Conservation (phyloP, 768 basidiomycete genomes). For the Strobilomyces echinocephalus region DNA sequence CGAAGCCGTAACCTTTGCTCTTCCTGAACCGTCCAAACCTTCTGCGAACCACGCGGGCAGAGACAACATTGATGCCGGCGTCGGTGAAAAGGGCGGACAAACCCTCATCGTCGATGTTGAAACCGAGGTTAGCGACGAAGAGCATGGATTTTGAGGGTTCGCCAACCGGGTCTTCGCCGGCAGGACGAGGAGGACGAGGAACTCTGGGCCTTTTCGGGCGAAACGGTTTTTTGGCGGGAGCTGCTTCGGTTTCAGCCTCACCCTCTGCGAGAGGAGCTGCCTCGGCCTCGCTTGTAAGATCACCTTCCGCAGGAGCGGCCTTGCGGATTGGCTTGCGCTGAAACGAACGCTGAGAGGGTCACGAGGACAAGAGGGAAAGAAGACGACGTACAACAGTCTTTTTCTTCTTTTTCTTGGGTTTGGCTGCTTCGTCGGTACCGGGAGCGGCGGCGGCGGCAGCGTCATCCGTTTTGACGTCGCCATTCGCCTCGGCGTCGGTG, state of each 20-base stretch:
- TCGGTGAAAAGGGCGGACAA: conserved; percentile 82
- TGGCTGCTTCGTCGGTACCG: conserved; percentile 52
- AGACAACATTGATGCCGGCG: conserved; percentile 74
- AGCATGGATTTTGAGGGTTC: conserved; percentile 87
- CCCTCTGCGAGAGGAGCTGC: conserved; percentile 35
- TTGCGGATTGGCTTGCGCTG: conserved; percentile 54
- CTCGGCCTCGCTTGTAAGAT: conserved; percentile 25
- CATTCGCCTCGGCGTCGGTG: conserved; percentile 85
- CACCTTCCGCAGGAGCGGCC: conserved; percentile 35
- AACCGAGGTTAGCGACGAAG: conserved; percentile 97
- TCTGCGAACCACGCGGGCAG: conserved; percentile 85
- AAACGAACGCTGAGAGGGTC: conserved; percentile 10
- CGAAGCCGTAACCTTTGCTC: conserved; percentile 97
- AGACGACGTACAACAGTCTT: conserved; percentile 46
- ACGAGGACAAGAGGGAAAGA: not conserved
- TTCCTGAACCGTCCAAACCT: conserved; percentile 79
- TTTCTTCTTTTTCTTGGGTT: conserved; percentile 80
- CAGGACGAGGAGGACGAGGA: conserved; percentile 60
- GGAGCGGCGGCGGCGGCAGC: conserved; percentile 33
- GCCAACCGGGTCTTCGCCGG: conserved; percentile 79
- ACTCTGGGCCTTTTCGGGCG: conserved; percentile 55
- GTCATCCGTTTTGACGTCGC: conserved; percentile 61
- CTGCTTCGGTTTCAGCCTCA: conserved; percentile 35
- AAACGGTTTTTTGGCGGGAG: conserved; percentile 37
- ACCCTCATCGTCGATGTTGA: conserved; percentile 82